These are phyloP conservation scores for Hymenoscyphus infarciens DNA, from an alignment of 2,329 filamentous ascomycete genomes.

Conservation along the genomic window DNA sequence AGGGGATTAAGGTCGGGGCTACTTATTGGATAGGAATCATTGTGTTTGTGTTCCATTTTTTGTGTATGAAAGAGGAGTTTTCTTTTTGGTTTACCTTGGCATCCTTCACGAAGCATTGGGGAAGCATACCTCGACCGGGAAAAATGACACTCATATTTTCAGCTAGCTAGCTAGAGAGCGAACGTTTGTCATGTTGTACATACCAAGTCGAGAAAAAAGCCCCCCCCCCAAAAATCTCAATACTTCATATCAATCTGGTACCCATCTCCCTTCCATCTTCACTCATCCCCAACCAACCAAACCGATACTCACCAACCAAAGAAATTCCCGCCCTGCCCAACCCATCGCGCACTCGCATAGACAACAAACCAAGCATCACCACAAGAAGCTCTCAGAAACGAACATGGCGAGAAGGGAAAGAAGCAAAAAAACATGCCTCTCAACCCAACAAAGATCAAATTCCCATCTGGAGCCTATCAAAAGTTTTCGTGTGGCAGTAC, in stretches of 20 bases:
- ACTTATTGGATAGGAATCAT: neutral
- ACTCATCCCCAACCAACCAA: neutral
- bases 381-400: neutral
- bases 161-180: conserved; percentile 4
- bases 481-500: conserved; percentile 27
- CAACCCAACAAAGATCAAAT: neutral
- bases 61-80: neutral
- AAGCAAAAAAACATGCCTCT: neutral
- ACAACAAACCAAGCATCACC: neutral
- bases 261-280: neutral
- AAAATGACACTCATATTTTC: neutral
- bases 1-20: neutral
- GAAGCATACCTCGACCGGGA: neutral
- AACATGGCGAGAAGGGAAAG: neutral
- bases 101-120: neutral
- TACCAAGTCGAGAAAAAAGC: neutral
- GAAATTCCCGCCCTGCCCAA: neutral
- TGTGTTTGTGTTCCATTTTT: neutral
- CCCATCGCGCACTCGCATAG: neutral
- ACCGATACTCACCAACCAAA: neutral
- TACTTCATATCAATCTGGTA: neutral
- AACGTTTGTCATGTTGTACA: conserved; percentile 1
- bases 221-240: neutral
- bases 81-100: neutral
- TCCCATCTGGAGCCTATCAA: conserved; percentile 9